Base-by-base conservation (phyloP, 345 rosid species). In the Limnanthes douglasii region DNA sequence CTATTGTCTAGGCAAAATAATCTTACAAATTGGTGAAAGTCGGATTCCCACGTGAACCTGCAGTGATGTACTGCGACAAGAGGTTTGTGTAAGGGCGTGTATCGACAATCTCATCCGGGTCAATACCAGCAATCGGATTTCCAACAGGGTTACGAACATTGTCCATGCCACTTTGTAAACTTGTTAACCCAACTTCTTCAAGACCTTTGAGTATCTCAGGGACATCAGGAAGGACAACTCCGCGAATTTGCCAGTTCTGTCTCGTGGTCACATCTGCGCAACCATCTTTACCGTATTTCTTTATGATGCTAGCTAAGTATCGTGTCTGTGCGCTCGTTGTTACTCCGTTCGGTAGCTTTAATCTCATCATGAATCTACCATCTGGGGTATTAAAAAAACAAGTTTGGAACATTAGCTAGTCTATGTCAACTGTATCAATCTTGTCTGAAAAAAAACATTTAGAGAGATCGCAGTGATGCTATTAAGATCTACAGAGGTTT, bases 91-190 rank as follows among this genome's bases (percentile, higher is more conserved):
- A 83, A 56, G 97, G 93, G 10, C 95, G 51, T 0, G 94, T 88
- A 25, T 88, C 95, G 0, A 88, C 75, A 5, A 88, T 88, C 75
- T 88, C 97, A 0, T 60, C 55, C 0, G 75, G 95, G 34, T 88
- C 97, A 47, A 88, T 88, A 15, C 97, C 95, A 8, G 97, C 95
- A 45, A 88, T 26, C 21, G 97, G 97, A 40, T 62, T 88, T 6
- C 97, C 97, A 9, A 88, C 97, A 0, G 97, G 97, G 39, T 88
- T 88, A 59, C 95, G 64, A 21, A 88, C 97, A 48, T 83, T 88
- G 76, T 88, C 95, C 97, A 88, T 88, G 10, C 95, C 95, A 46
- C 95, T 83, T 56, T 83, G 97, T 20, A 88, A 68, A 53, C 95
- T 72, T 12, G 93, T 83, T 56, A 83, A 50, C 27, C 86, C 97